Evolutionary conservation across 2,329 filamentous ascomycete genomes (phyloP), one percentile per base, ranked within the genome.

Genomic region (Delphinella strobiligena): DNA sequence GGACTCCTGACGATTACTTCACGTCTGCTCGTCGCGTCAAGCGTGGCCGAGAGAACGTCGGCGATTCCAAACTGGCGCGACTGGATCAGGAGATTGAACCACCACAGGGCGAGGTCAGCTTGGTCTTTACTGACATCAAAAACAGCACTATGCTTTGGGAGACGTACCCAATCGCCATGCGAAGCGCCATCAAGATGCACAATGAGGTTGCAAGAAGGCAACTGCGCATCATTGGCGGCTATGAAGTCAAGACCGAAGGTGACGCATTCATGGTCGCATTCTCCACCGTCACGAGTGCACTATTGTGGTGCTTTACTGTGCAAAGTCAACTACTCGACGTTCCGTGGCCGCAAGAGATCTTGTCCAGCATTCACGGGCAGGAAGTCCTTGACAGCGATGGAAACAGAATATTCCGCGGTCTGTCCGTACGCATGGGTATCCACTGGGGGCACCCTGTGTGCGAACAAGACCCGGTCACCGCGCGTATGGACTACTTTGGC

Each of bases 261-360:
- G 91, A 98, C 62, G 91, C 91, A 7, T 98, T 98, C 55, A 96
- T 98, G 88, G 91, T 98, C 22, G 93, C 89, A 8, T 98, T 98
- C 61, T 85, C 88, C 2, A 96, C 91, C 0, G 87, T 91, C 2
- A 96, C 91, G 1, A 91, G 88, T 7, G 91, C 91, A 4, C 66
- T 98, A 36, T 71, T 98, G 5, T 98, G 91, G 91, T 93, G 82
- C 51, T 98, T 98, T 63, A 85, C 87, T 16, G 88, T 95, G 19
- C 91, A 98, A 60, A 80, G 79, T 49, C 75, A 82, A 53, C 74
- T 98, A 3, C 74, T 98, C 2, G 84, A 94, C 48, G 84, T 93
- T 15, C 75, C 79, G 51, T 98, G 91, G 91, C 91, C 91, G 2
- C 78, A 84, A 8, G 91, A 98, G 59, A 88, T 98, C 44, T 67